Evolutionary conservation across 2,329 filamentous ascomycete species (phyloP), one percentile per base, ranked within the genome.

Genomic region (Bisporella sp.): DNA sequence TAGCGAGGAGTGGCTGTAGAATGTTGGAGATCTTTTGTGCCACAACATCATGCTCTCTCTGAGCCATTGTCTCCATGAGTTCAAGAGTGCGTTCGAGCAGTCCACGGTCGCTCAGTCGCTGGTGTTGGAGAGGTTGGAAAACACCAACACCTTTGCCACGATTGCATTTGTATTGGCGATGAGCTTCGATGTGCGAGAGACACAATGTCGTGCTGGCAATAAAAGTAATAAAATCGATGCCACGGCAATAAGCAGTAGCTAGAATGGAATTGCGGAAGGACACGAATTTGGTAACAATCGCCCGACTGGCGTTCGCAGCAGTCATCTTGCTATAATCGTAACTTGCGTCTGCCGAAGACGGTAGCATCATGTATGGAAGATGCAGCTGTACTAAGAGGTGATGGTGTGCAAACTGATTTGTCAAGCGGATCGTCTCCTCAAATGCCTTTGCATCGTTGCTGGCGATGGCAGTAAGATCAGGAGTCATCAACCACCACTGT

Each of bases 241-340:
- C 50, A 46, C 59, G 61, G 45, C 63, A 64, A 46, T 59, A 64
- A 31, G 64, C 60, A 0, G 58, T 51, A 29, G 48, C 54, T 4
- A 53, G 54, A 8, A 54, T 48, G 1, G 52, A 43, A 4, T 46
- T 52, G 7, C 57, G 49, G 28, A 64, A 53, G 1, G 55, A 51
- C 2, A 64, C 43, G 44, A 61, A 65, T 13, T 62, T 51, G 28
- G 48, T 12, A 13, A 42, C 7, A 11, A 42, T 42, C 13, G 13
- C 40, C 29, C 40, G 40, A 8, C n/a, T 7, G 13, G 40, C 40
- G 8, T 42, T 42, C 40, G 29, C 7, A 28, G n/a, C 13, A 13
- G n/a, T 42, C 8, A 65, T 59, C 52, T 62, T 64, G 48, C 57
- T 63, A 48, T 64, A 65, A 13, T 65, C 62, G 47, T 59, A 64